These are phyloP conservation scores for Xenoacremonium recifei DNA, from an alignment of 2,329 filamentous ascomycete species.

Conservation along the genomic window DNA sequence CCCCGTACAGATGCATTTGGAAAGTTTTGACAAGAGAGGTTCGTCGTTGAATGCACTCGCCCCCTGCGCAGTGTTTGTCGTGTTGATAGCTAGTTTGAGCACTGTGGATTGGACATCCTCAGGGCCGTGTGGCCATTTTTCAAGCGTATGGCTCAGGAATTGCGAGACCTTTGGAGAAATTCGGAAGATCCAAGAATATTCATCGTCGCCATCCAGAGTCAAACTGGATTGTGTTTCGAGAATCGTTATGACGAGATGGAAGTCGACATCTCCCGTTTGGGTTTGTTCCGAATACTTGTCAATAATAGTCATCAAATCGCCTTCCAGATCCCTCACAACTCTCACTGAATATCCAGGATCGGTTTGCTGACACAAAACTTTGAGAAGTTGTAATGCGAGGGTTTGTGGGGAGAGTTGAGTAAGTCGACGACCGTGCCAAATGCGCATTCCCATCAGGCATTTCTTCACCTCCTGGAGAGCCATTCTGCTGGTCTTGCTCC, in stretches of 20 bases:
- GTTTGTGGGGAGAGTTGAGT: slow-evolving; percentile 59
- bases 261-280: slow-evolving; percentile 31
- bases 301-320: slow-evolving; percentile 24
- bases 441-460: slow-evolving; percentile 47
- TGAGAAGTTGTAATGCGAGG: slow-evolving; percentile 62
- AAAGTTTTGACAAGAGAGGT: slow-evolving; percentile 49
- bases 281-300: slow-evolving; percentile 17
- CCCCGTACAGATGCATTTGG: slow-evolving; percentile 48
- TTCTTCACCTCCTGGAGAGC: slow-evolving; percentile 55
- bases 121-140: slow-evolving; percentile 28
- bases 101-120: slow-evolving; percentile 26
- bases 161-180: slow-evolving; percentile 28
- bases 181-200: slow-evolving; percentile 20
- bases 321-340: slow-evolving; percentile 28
- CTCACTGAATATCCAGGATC: slow-evolving; percentile 28
- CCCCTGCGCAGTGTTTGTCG: slow-evolving; percentile 78
- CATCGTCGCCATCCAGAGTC: slow-evolving; percentile 18
- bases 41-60: slow-evolving; percentile 68
- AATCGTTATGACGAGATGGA: slow-evolving; percentile 43
- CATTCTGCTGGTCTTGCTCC: slow-evolving; percentile 59
- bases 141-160: slow-evolving; percentile 29
- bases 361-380: slow-evolving; percentile 34
- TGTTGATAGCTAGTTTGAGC: slow-evolving; percentile 70
- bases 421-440: slow-evolving; percentile 59
- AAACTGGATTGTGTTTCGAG: slow-evolving; percentile 34